Base-by-base conservation (phyloP, 805 yeast species). In the Wickerhamiella azymoides region DNA sequence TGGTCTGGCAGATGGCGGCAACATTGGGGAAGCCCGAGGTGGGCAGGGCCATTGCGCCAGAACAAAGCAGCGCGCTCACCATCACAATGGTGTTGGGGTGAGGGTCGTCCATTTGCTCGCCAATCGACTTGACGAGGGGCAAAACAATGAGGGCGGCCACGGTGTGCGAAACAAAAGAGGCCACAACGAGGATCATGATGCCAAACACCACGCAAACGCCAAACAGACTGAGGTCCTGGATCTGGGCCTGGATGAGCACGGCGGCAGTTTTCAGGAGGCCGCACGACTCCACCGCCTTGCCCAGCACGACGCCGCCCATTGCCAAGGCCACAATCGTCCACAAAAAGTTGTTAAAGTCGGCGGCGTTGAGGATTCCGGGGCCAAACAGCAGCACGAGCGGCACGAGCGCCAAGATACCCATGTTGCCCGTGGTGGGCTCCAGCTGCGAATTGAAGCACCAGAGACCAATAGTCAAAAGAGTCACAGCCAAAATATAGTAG, bases 21-120 rank as follows among this genome's bases (percentile, higher is more conserved):
- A 92, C 96, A 57, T 92, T 92, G 4, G 98, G 98, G 69, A 92
- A 89, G 0, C 98, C 97, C 2, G 94, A 83, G 0, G 97, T 92
- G 25, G 98, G 97, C 45, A 92, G 67, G 1, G 96, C 97, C 97
- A 92, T 92, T 2, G 97, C 98, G 32, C 83, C 79, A 0, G 97
- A 89, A 57, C 96, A 84, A 50, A 92, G 67, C 46, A 76, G 57
- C 0, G 80, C 76, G 3, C 77, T 64, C 4, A 69, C 63, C 78
- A 76, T 72, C 40, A 92, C 80, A 54, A 92, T 67, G 39, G 89
- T 59, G 51, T 86, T 72, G 30, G 97, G 94, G 62, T 84, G 96
- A 14, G 94, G 92, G 25, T 58, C 60, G 2, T 51, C 60, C 55
- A 67, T 54, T 17, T 69, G 67, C 36, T 76, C 69, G n/a, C 97